Evolutionary conservation across 305 asterid genomes (phyloP), one percentile per base, ranked within the genome.

Genomic region (Solanum hybrid): DNA sequence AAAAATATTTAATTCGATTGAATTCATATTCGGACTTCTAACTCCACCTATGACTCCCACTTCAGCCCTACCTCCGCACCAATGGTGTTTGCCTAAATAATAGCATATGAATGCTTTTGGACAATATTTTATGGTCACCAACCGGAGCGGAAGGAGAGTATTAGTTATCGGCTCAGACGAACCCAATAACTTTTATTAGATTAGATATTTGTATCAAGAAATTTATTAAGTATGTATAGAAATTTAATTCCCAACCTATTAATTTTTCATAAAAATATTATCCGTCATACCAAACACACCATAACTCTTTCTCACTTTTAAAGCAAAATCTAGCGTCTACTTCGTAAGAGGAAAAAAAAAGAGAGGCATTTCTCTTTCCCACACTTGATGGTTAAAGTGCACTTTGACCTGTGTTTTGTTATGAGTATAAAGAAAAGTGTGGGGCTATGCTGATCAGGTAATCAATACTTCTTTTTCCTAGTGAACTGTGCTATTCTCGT

Each of bases 401-500:
- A 84, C 88, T 29, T 84, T 84, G 88, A 51, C 40, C 75, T 46
- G 88, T 84, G 88, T 51, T 84, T 84, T 84, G 34, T 84, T 61
- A 84, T 84, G 88, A 84, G 31, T 6, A 51, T 33, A 33, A 83
- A 3, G 88, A 31, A 51, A 83, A 84, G 75, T 29, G 16, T 84
- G 87, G 37, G 87, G 42, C 75, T 83, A 46, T 84, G 87, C 40
- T 46, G 87, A 46, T 84, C 71, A 29, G 40, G 74, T 84, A 29
- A 84, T 84, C 74, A 84, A 84, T 46, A 51, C 42, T 46, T 18
- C 74, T 51, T 84, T 31, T 84, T 31, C 36, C 24, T 22, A 84
- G 20, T 84, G 87, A 84, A 84, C 42, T 84, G 88, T 31, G 88
- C 42, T 31, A 84, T 84, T 84, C 88, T 84, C 88, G 88, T 84